A percentile compares a stretch with the other conserved stretches of the same genome.
These are phyloP conservation scores for Luzula sylvatica DNA, from an alignment of 176 grass and related monocot genomes.

Conservation along the genomic window DNA sequence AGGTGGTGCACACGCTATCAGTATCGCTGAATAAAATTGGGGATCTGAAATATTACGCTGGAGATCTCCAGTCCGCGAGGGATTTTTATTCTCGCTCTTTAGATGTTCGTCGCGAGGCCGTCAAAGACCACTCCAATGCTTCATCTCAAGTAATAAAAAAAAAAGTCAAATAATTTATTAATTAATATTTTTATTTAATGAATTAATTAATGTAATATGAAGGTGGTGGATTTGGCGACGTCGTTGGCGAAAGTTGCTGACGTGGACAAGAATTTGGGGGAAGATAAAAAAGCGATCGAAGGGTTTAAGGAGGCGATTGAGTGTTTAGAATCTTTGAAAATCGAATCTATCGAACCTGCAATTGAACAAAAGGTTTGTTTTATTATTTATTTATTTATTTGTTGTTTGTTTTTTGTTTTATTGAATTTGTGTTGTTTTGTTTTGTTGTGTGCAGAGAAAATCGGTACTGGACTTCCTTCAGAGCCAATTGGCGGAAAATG, in stretches of 20 bases:
- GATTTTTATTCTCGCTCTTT: constrained; percentile 73
- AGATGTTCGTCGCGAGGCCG: constrained; percentile 63
- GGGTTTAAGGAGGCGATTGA: constrained; percentile 84
- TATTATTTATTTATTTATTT: neutral
- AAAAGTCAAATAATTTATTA: neutral
- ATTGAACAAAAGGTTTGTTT: constrained; percentile 50
- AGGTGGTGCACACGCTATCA: constrained; percentile 87
- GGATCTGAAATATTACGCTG: constrained; percentile 75
- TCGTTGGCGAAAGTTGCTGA: constrained; percentile 97
- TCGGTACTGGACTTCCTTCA: constrained; percentile 72
- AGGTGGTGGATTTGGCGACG: constrained; percentile 87
- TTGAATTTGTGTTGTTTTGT: neutral
- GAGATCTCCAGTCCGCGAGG: constrained; percentile 82
- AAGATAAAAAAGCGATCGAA: constrained; percentile 37
- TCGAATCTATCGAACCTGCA: constrained; percentile 43
- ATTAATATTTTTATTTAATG: too few species aligned
- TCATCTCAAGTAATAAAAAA: constrained; percentile 67
- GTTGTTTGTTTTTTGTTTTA: neutral
- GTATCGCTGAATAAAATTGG: constrained; percentile 98
- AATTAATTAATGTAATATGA: constrained; percentile 13
- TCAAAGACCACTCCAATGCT: constrained; percentile 58
- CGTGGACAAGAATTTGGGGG: constrained; percentile 75
- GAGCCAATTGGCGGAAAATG: constrained; percentile 47
- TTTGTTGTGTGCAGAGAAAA: constrained; percentile 31
- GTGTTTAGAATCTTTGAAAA: constrained; percentile 79